Evolutionary conservation across 306 rosid genomes (phyloP).

Genomic region (Medicago lupulina): DNA sequence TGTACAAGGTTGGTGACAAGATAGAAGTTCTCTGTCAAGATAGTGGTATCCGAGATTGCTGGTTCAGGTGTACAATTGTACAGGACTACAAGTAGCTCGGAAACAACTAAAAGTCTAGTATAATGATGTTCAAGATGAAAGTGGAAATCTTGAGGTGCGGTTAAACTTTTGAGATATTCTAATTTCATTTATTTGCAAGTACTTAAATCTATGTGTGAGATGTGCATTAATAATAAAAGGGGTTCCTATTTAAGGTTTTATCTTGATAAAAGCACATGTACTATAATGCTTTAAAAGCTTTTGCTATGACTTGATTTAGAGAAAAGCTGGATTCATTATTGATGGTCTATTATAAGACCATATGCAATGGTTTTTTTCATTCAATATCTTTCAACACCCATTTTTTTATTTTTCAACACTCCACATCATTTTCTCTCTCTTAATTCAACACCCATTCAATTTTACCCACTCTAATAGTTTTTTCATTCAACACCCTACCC

Average conservation of each 20-base stretch:
- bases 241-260: constrained; percentile 14
- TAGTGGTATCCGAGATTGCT: constrained; percentile 91
- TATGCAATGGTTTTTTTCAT: too few species aligned
- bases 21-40: too few species aligned
- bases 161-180: constrained; percentile 31
- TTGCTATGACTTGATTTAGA: background rate
- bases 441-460: too few species aligned
- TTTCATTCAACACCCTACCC: too few species aligned
- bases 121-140: constrained; percentile 79
- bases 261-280: background rate
- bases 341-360: background rate
- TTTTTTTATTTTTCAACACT: too few species aligned
- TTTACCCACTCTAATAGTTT: too few species aligned
- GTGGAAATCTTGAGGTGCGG: constrained; percentile 87
- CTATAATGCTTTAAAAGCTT: background rate
- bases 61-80: constrained; percentile 87
- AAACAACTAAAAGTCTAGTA: constrained; percentile 83
- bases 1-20: too few species aligned
- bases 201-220: constrained; percentile 38
- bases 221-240: constrained; percentile 14
- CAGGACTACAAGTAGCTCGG: constrained; percentile 57
- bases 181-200: constrained; percentile 28
- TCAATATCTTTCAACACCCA: too few species aligned
- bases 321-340: background rate
- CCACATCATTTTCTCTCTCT: too few species aligned